Evolutionary conservation across 2,329 filamentous ascomycete species (phyloP).

Genomic region (Cladosporium sp.): DNA sequence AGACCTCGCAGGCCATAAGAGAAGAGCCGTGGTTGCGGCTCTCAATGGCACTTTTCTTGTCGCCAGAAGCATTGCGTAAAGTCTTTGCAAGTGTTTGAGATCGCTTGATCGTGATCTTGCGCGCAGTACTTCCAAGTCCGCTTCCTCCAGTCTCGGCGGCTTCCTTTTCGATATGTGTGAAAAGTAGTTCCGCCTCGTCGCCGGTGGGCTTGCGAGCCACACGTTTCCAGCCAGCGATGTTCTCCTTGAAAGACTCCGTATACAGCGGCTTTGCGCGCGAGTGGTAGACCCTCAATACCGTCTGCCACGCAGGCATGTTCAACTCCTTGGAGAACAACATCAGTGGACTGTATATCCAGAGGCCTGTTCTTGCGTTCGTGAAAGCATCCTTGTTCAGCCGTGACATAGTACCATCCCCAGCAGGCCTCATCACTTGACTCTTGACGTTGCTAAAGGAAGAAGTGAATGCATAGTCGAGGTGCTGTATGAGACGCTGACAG

Average conservation of each 20-base stretch:
- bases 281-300: slow-evolving; percentile 75
- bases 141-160: slow-evolving; percentile 50
- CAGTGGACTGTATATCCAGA: slow-evolving; percentile 86
- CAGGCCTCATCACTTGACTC: slow-evolving; percentile 29
- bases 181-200: slow-evolving; percentile 57
- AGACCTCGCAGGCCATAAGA: slow-evolving; percentile 70
- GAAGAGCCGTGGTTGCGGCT: slow-evolving; percentile 23
- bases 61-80: slow-evolving; percentile 61
- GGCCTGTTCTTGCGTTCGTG: slow-evolving; percentile 63
- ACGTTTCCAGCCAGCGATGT: slow-evolving; percentile 66
- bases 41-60: slow-evolving; percentile 55
- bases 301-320: slow-evolving; percentile 76
- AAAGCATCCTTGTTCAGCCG: slow-evolving; percentile 66
- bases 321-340: slow-evolving; percentile 86
- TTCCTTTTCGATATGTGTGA: slow-evolving; percentile 86
- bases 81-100: slow-evolving; percentile 80
- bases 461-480: slow-evolving; percentile 77
- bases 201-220: slow-evolving; percentile 28
- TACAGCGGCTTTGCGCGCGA: slow-evolving; percentile 72
- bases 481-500: slow-evolving; percentile 72
- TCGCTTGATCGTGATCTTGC: slow-evolving; percentile 89
- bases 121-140: slow-evolving; percentile 66
- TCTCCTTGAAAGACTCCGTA: slow-evolving; percentile 74
- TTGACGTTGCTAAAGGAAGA: slow-evolving; percentile 59
- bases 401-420: slow-evolving; percentile 34